These are phyloP conservation scores for Leccinum subgranulosum DNA, from an alignment of 768 basidiomycete genomes.

Conservation along the genomic window DNA sequence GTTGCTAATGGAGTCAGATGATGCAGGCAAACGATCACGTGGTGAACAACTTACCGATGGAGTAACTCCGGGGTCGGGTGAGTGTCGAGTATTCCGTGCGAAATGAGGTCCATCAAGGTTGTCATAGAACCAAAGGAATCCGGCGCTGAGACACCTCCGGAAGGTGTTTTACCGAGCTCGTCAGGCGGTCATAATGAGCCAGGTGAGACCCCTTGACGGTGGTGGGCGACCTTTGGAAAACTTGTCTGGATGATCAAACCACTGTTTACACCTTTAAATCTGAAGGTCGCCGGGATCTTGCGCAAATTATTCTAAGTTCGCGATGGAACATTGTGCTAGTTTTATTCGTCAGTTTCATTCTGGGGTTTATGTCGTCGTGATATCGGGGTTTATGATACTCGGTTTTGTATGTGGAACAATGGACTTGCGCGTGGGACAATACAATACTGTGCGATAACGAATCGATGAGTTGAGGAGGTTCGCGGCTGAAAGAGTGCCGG, in stretches of 20 bases:
- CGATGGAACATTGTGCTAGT: conserved; percentile 21
- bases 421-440: neutral
- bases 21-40: conserved; percentile 4
- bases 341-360: conserved; percentile 21
- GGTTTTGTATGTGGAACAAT: conserved; percentile 14
- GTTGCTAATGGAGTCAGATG: conserved; percentile 15
- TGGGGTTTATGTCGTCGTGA: conserved; percentile 23
- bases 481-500: conserved; percentile 26
- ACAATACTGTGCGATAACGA: neutral
- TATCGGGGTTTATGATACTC: conserved; percentile 13
- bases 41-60: neutral
- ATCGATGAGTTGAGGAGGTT: conserved; percentile 17
- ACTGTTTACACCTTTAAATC: conserved; percentile 39
- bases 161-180: conserved; percentile 8
- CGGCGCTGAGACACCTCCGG: neutral
- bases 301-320: conserved; percentile 37
- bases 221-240: conserved; percentile 47
- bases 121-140: conserved; percentile 15
- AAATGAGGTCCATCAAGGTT: conserved; percentile 6
- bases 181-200: conserved; percentile 13
- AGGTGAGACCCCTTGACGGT: conserved; percentile 40
- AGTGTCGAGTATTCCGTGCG: conserved; percentile 3
- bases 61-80: conserved; percentile 10
- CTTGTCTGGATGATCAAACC: conserved; percentile 42
- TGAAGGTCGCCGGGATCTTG: conserved; percentile 49